A percentile compares a stretch with the other conserved stretches of the same genome.
phyloP scores from a whole-genome alignment of 805 yeast species.

The Scheffersomyces amazonensis region DNA sequence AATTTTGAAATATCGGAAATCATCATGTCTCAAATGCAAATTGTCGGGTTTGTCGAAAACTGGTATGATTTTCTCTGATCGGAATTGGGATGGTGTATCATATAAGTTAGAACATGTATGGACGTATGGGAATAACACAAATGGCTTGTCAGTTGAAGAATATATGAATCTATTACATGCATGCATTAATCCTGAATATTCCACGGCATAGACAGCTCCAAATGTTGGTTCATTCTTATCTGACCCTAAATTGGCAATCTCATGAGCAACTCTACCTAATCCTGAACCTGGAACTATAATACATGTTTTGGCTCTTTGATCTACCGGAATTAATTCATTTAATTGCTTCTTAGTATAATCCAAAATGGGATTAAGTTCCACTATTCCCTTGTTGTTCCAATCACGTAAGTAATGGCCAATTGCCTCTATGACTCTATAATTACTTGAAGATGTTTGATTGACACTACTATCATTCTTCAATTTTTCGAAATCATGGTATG shows the following conservation, averaged over 20 bases:
- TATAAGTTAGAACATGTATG: conserved; percentile 46
- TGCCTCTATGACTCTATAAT: conserved; percentile 54
- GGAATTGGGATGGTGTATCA: conserved; percentile 12
- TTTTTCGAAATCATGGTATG: conserved; percentile 29
- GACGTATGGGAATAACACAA: conserved; percentile 42
- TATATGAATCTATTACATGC: conserved; percentile 62
- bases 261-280: conserved; percentile 72
- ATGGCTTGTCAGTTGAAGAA: conserved; percentile 18
- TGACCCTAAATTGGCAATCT: conserved; percentile 35
- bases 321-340: conserved; percentile 22
- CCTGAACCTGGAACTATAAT: conserved; percentile 89
- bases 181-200: conserved; percentile 74
- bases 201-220: conserved; percentile 65
- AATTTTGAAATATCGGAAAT: conserved; percentile 54
- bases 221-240: conserved; percentile 12
- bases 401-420: conserved; percentile 78
- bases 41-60: conserved; percentile 40
- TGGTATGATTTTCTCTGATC: conserved; percentile 22
- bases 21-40: conserved; percentile 51
- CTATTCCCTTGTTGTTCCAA: conserved; percentile 49
- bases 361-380: conserved; percentile 46
- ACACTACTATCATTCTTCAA: conserved; percentile 7
- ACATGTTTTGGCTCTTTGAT: conserved; percentile 36
- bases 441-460: conserved; percentile 10
- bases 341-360: conserved; percentile 49